Evolutionary conservation across 2,329 filamentous ascomycete genomes (phyloP).

Genomic region (Cladophialophora yegresii): DNA sequence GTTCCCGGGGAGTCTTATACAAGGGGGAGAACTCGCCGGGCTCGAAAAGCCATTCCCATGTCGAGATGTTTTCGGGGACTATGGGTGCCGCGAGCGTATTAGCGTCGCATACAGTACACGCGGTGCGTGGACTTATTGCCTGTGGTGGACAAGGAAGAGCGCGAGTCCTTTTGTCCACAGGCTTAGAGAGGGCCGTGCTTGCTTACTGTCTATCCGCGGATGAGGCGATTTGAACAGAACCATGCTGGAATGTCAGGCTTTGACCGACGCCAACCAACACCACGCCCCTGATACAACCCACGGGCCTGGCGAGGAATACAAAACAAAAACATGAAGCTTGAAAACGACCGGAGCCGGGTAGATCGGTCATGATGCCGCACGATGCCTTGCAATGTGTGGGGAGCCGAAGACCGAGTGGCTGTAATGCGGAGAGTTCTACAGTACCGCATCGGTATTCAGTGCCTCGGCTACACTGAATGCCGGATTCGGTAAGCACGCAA

Average conservation of each 20-base stretch:
- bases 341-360: constrained; percentile 5
- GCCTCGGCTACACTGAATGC: not conserved
- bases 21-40: constrained; percentile 54
- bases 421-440: not conserved
- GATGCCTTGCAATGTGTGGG: not conserved
- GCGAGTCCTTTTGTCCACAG: not conserved
- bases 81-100: not conserved
- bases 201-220: constrained; percentile 33
- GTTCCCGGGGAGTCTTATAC: constrained; percentile 41
- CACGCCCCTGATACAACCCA: not conserved
- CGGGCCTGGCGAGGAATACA: not conserved
- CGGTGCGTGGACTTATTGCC: not conserved
- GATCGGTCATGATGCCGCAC: constrained; percentile 9
- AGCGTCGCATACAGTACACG: not conserved
- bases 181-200: not conserved
- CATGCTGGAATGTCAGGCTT: constrained; percentile 21
- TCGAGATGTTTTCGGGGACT: constrained; percentile 59
- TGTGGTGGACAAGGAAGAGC: not conserved
- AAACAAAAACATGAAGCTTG: not conserved
- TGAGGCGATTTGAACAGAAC: constrained; percentile 33
- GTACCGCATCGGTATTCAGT: not conserved
- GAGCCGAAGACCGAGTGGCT: no score
- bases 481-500: not conserved
- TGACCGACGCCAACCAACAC: constrained; percentile 5
- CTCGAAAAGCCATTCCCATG: constrained; percentile 65